Evolutionary conservation across 257 asterid genomes (phyloP).

Genomic region (Coffea eugenioides): DNA sequence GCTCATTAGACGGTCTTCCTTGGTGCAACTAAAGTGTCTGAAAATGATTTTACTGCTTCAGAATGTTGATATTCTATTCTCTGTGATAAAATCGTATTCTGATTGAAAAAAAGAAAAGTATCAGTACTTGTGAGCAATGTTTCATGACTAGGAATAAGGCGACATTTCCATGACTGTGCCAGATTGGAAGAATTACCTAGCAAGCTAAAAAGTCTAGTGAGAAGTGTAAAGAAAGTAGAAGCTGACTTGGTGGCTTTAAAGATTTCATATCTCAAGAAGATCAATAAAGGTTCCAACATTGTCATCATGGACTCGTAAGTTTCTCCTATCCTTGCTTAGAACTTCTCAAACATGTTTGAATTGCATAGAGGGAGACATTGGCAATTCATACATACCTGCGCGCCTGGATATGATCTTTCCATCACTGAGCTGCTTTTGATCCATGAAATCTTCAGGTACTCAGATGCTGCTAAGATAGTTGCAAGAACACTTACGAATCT

Average conservation of each 20-base stretch:
- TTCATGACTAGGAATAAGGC: too few species aligned
- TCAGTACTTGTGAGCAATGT: not conserved
- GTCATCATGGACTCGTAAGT: slow-evolving; percentile 93
- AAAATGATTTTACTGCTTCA: not conserved
- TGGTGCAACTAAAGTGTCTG: not conserved
- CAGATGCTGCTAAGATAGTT: slow-evolving; percentile 76
- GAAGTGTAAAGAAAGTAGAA: slow-evolving; percentile 75
- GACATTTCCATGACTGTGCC: slow-evolving; percentile 22
- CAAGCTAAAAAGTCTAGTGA: slow-evolving; percentile 64
- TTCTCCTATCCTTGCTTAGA: slow-evolving; percentile 5
- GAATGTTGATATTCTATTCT: not conserved
- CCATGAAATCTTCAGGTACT: slow-evolving; percentile 50
- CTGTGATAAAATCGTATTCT: too few species aligned
- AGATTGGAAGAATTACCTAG: slow-evolving; percentile 90
- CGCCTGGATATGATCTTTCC: not conserved
- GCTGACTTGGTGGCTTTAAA: slow-evolving; percentile 86
- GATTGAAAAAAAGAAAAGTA: too few species aligned
- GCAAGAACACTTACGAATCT: slow-evolving; percentile 76
- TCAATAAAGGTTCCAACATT: slow-evolving; percentile 70
- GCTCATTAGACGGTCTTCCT: not conserved
- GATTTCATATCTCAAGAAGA: slow-evolving; percentile 84
- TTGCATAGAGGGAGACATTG: not conserved
- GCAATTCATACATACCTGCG: too few species aligned
- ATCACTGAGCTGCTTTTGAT: not conserved
- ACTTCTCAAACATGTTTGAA: not conserved